Base-by-base conservation (phyloP, 2,329 filamentous ascomycete species). In the Fusarium sp. region DNA sequence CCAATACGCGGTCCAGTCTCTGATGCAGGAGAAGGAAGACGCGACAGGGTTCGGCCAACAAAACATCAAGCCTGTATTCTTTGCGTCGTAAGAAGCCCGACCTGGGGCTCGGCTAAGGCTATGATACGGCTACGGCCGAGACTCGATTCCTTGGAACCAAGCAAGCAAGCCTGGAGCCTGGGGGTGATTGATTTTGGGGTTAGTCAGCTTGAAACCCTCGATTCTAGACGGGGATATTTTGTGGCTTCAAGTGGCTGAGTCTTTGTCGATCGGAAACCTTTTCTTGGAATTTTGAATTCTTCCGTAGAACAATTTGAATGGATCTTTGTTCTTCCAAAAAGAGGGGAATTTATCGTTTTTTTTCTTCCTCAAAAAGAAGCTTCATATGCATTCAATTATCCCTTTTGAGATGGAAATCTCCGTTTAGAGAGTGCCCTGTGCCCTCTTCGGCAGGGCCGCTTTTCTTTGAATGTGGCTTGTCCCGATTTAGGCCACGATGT, bases 81-180 rank as follows among this genome's bases (percentile, higher is more conserved):
- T 32, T 22, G 4, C 8, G 27, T 37, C 47, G 50, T 47, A 68
- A 61, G 27, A 9, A 38, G 61, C 25, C 22, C 37, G 30, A 63
- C 54, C 40, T 32, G 47, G 47, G 47, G 47, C 50, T 50, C 61
- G 67, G 60, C 58, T 60, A 43, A 54, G 63, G 67, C 52, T 33
- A 54, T 63, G 40, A 57, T 57, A 57, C 50, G 63, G 63, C 63
- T 65, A 20, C 52, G 62, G 50, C 52, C 63, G 63, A 59, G 52
- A 65, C 63, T 59, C 20, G 50, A 37, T 35, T 57, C 47, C 47
- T 52, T n/a, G 47, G 47, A 30, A 30, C 17, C 17, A 32, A 52
- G 43, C 40, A 38, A 27, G 30, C 30, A 9, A 10, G 30, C 8
- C 9, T 32, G 30, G 30, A 32, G 27, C n/a, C 22, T 38, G 27